Percentiles rank a stretch among this genome's conserved stretches.
These are phyloP conservation scores for Bidens hawaiensis DNA, from an alignment of 140 eudicot genomes.

Conservation along the genomic window DNA sequence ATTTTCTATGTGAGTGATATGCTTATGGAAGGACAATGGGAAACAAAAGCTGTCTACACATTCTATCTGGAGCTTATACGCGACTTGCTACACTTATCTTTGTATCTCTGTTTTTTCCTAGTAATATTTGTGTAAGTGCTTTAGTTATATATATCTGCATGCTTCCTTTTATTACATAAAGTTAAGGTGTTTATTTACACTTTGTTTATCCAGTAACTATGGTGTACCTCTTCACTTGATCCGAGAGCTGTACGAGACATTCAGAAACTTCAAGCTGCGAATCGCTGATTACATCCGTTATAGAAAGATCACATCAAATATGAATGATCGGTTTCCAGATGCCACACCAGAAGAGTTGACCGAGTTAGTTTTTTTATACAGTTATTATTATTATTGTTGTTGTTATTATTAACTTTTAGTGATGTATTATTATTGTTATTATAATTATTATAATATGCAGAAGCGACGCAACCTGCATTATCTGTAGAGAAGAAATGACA, in stretches of 20 bases:
- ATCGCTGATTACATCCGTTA: slow-evolving; percentile 95
- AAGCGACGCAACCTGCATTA: slow-evolving; percentile 92
- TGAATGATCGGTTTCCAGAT: slow-evolving; percentile 99
- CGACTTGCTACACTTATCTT: slow-evolving; percentile 84
- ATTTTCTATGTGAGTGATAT: slow-evolving; percentile 80
- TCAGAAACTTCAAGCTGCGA: slow-evolving; percentile 87
- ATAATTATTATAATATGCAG: slow-evolving; percentile 41
- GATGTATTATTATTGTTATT: not conserved
- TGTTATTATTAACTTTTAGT: too few species aligned
- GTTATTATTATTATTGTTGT: not conserved
- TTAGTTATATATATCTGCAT: slow-evolving; percentile 1
- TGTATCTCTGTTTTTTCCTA: slow-evolving; percentile 90
- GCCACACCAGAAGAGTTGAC: slow-evolving; percentile 88
- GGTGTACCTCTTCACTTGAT: slow-evolving; percentile 98
- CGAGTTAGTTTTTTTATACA: slow-evolving; percentile 44
- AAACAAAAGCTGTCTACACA: slow-evolving; percentile 82
- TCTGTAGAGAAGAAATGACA: slow-evolving; percentile 98
- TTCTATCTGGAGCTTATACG: slow-evolving; percentile 93
- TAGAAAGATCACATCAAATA: slow-evolving; percentile 91
- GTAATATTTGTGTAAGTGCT: slow-evolving; percentile 86
- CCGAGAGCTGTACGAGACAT: slow-evolving; percentile 95
- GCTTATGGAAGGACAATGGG: slow-evolving; percentile 99
- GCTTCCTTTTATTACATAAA: not conserved
- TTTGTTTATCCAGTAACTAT: slow-evolving; percentile 61
- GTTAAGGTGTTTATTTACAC: not conserved